A percentile compares a stretch with the other conserved stretches of the same genome.
Evolutionary conservation across 345 rosid genomes (phyloP).

Genomic region (Brassica nigra): DNA sequence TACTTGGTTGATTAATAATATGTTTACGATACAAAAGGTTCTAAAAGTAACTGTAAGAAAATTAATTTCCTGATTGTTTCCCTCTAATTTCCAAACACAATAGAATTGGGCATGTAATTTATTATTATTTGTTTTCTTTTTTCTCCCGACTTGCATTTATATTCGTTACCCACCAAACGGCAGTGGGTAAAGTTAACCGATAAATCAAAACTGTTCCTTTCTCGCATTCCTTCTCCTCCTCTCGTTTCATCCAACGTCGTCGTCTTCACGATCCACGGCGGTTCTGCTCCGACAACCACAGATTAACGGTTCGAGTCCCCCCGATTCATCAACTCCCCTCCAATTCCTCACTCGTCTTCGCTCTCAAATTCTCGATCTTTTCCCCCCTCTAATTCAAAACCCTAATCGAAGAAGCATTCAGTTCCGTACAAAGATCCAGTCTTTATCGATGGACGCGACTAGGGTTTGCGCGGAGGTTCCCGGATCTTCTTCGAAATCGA

Average conservation of each 20-base stretch:
- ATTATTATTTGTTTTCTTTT: neutral
- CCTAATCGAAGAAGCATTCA: constrained; percentile 8
- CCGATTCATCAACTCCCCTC: neutral
- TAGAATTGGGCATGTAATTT: neutral
- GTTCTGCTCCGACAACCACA: constrained; percentile 19
- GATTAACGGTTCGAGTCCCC: neutral
- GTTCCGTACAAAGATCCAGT: constrained; percentile 13
- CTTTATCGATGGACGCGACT: constrained; percentile 58
- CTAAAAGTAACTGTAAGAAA: neutral
- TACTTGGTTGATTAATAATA: neutral
- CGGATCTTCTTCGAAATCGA: neutral
- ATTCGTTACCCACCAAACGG: neutral
- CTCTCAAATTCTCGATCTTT: neutral
- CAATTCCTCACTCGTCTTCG: neutral
- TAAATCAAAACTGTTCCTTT: neutral
- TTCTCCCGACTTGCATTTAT: neutral
- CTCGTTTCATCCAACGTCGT: constrained; percentile 28
- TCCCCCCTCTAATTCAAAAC: constrained; percentile 2
- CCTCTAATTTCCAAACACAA: neutral
- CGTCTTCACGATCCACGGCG: constrained; percentile 40
- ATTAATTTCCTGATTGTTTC: neutral
- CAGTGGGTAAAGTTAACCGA: neutral
- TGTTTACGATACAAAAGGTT: neutral
- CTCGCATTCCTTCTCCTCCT: constrained; percentile 19
- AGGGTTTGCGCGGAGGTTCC: constrained; percentile 39